Evolutionary conservation across 2,329 filamentous ascomycete genomes (phyloP).

Genomic region (Penicillium frequentans): DNA sequence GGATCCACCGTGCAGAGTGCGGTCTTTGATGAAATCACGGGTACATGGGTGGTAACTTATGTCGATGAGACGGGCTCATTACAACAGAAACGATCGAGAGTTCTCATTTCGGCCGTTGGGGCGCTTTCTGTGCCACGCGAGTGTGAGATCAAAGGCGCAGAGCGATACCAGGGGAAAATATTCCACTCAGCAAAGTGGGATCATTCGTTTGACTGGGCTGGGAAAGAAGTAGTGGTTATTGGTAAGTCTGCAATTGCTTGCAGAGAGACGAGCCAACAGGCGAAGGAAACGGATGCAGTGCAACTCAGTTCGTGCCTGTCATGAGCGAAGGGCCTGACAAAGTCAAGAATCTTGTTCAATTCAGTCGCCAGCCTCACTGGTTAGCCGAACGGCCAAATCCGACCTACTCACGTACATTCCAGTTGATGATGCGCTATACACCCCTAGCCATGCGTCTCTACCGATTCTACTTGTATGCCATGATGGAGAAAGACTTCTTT

Average conservation of each 20-base stretch:
- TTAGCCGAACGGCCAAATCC: slow-evolving; percentile 48
- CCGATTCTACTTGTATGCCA: slow-evolving; percentile 43
- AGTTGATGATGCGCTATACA: slow-evolving; percentile 47
- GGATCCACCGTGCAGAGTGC: slow-evolving; percentile 18
- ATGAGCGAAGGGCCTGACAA: slow-evolving; percentile 38
- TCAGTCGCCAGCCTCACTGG: slow-evolving; percentile 54
- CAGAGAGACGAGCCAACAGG: not conserved
- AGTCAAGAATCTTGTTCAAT: slow-evolving; percentile 46
- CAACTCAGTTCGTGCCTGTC: slow-evolving; percentile 51
- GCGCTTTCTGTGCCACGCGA: slow-evolving; percentile 24
- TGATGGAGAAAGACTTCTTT: slow-evolving; percentile 47
- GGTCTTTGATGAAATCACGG: slow-evolving; percentile 3
- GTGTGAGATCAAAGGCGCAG: slow-evolving; percentile 30
- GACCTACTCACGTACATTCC: slow-evolving; percentile 41
- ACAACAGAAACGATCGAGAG: slow-evolving; percentile 20
- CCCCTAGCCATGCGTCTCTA: slow-evolving; percentile 48
- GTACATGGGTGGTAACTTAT: slow-evolving; percentile 17
- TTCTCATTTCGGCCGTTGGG: slow-evolving; percentile 34
- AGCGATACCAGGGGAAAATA: slow-evolving; percentile 35
- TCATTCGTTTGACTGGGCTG: slow-evolving; percentile 37
- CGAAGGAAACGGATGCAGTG: slow-evolving; percentile 49
- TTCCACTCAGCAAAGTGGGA: slow-evolving; percentile 48
- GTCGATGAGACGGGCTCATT: slow-evolving; percentile 24
- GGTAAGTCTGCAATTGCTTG: slow-evolving; percentile 23
- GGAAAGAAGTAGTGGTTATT: slow-evolving; percentile 41